Base-by-base conservation (phyloP, 163 green algal genomes). In the Scenedesmus sp. region DNA sequence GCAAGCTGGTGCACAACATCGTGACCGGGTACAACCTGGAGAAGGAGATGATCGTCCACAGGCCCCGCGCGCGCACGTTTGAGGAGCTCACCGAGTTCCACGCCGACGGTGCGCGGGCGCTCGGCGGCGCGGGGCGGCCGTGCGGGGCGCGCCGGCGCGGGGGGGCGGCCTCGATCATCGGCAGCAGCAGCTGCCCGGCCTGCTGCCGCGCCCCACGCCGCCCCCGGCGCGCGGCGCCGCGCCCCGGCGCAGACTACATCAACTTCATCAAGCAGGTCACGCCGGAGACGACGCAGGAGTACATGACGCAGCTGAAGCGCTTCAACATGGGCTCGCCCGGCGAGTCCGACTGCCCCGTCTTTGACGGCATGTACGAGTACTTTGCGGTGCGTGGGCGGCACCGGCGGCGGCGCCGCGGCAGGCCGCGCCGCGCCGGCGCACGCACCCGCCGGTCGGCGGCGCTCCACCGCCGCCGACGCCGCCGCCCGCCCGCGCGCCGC, bases 311-410 rank as follows among this genome's bases (percentile, higher is more conserved):
- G 82, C 91, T 99, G 73, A 87, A 91, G 29, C 88, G 93, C 28
- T 98, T 97, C 88, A 98, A 98, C 87, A 91, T 98, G 76, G 94
- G 94, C 51, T 87, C 94, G 56, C 92, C 93, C 4, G 95, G 89
- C 3, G 89, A 93, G 70, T 87, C 86, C 9, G 89, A 93, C 81
- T 93, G 89, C 64, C 96, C 96, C 18, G 90, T 98, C 1, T 99
- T 99, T 80, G 91, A 98, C 64, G 94, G 95, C 20, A 84, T 99
- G 56, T 98, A 92, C 39, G 78, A 98, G 29, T 99, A 98, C 86
- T 98, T 92, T 78, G 82, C 89, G 71, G 82, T 87, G 47, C 7
- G 39, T 47, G 6, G 39, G 39, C 10, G 6, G 39, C 39, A 47
- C 7, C 39, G 39, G 39, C 39, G 39, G 39, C 39, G 39, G 39